These are phyloP conservation scores for Elongisporangium anandrum DNA, from an alignment of 352 stramenopile genomes.

Conservation along the genomic window DNA sequence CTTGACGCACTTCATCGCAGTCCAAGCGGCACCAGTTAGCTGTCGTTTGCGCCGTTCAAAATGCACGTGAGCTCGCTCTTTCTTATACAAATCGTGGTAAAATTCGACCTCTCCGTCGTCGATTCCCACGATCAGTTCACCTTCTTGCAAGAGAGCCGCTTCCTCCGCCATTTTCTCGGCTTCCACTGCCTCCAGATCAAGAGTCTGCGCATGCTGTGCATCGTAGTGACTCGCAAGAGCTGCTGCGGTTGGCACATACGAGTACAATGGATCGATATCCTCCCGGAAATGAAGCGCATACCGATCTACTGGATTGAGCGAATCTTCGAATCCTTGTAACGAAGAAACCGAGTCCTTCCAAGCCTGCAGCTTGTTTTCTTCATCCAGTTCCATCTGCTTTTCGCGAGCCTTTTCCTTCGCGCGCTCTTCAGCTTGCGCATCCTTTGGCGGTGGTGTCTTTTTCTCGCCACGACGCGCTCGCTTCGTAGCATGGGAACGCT, in stretches of 20 bases:
- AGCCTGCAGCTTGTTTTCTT: conserved; percentile 90
- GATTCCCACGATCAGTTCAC: conserved; percentile 60
- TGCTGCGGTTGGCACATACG: conserved; percentile 76
- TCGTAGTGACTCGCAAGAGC: conserved; percentile 45
- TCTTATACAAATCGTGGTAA: conserved; percentile 54
- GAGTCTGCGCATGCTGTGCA: conserved; percentile 13
- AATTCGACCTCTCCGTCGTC: conserved; percentile 14
- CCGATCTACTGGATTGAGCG: conserved; percentile 90
- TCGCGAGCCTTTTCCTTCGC: conserved; percentile 67
- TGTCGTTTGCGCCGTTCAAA: conserved; percentile 48
- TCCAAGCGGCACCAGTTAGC: conserved; percentile 58
- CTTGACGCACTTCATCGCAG: conserved; percentile 52
- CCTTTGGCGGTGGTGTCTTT: not conserved
- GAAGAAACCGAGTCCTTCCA: conserved; percentile 77
- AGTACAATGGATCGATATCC: conserved; percentile 85
- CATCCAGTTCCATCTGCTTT: conserved; percentile 88
- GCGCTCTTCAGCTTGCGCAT: conserved; percentile 20
- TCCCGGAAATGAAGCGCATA: conserved; percentile 93
- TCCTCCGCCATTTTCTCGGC: conserved; percentile 63
- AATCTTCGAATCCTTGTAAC: conserved; percentile 88
- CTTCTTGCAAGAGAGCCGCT: conserved; percentile 47
- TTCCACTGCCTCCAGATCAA: conserved; percentile 68
- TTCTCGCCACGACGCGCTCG: not conserved
- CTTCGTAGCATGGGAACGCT: not conserved
- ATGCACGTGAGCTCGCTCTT: conserved; percentile 51